Conservation (phyloP, 2,329 filamentous ascomycete genomes). For the Ophiostoma himal-ulmi region DNA sequence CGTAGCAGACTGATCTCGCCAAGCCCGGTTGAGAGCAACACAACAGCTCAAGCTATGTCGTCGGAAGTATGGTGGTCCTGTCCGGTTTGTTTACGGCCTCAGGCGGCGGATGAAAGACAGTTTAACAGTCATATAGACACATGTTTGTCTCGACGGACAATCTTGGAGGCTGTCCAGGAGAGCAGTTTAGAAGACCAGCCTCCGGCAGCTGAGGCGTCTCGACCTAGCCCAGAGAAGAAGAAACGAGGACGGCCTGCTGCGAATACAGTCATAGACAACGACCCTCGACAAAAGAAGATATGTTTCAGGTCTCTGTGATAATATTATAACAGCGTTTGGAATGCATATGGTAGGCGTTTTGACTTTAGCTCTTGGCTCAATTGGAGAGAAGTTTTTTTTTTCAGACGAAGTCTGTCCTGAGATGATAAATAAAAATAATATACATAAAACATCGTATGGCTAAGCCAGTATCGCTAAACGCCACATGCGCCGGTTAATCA, state of each 20-base stretch:
- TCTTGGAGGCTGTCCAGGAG: constrained; percentile 71
- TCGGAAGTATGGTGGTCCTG: constrained; percentile 68
- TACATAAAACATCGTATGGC: not conserved
- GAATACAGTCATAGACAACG: constrained; percentile 27
- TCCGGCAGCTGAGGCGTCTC: not conserved
- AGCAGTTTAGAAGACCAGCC: constrained; percentile 31
- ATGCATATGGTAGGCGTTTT: not conserved
- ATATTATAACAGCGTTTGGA: not conserved
- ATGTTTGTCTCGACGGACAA: constrained; percentile 79
- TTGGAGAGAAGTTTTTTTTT: not conserved
- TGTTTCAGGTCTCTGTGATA: constrained; percentile 39
- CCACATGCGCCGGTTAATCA: not conserved
- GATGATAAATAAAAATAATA: not conserved
- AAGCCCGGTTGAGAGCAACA: constrained; percentile 36
- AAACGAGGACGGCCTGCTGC: constrained; percentile 35
- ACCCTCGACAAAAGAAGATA: constrained; percentile 48
- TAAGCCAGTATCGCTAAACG: not conserved
- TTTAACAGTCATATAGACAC: constrained; percentile 94
- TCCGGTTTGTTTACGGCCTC: constrained; percentile 76
- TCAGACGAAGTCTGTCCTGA: not conserved
- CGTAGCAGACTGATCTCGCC: constrained; percentile 50
- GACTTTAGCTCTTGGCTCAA: not conserved
- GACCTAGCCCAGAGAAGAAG: constrained; percentile 16
- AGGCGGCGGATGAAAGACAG: constrained; percentile 63
- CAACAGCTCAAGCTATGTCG: constrained; percentile 28